Conservation (phyloP, 306 rosid species). For the Trifolium dubium region DNA sequence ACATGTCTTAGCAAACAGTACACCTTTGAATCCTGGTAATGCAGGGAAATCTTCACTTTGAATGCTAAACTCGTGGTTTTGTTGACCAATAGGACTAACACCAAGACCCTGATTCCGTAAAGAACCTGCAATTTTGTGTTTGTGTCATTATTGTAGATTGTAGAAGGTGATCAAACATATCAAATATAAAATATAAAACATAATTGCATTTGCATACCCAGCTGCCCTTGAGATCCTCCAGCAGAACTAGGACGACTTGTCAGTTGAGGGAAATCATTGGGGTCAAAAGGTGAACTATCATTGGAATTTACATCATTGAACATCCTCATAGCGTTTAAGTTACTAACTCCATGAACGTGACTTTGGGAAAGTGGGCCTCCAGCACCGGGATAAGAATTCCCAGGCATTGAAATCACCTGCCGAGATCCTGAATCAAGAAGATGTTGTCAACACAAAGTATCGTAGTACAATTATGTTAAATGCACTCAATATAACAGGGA, state of each 20-base stretch:
- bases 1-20: conserved; percentile 28
- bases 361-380: conserved; percentile 90
- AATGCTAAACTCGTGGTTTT: conserved; percentile 96
- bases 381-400: conserved; percentile 81
- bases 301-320: conserved; percentile 86
- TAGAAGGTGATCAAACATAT: conserved; percentile 22
- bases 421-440: conserved; percentile 82
- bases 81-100: conserved; percentile 94
- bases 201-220: conserved; percentile 57
- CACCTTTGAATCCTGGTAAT: conserved; percentile 95
- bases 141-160: conserved; percentile 33
- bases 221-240: conserved; percentile 97
- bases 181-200: conserved; percentile 8
- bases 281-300: conserved; percentile 85
- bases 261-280: conserved; percentile 92
- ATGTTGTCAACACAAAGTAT: conserved; percentile 38
- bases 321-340: conserved; percentile 87
- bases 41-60: conserved; percentile 99
- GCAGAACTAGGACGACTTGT: conserved; percentile 96
- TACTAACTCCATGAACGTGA: conserved; percentile 79
- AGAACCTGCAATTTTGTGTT: conserved; percentile 68
- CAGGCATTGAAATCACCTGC: conserved; percentile 85
- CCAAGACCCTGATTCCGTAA: conserved; percentile 96
- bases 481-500: conserved; percentile 2
- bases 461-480: background rate